Evolutionary conservation across 352 stramenopile species (phyloP), one percentile per base, ranked within the genome.

Genomic region (Pythium guiyangense): DNA sequence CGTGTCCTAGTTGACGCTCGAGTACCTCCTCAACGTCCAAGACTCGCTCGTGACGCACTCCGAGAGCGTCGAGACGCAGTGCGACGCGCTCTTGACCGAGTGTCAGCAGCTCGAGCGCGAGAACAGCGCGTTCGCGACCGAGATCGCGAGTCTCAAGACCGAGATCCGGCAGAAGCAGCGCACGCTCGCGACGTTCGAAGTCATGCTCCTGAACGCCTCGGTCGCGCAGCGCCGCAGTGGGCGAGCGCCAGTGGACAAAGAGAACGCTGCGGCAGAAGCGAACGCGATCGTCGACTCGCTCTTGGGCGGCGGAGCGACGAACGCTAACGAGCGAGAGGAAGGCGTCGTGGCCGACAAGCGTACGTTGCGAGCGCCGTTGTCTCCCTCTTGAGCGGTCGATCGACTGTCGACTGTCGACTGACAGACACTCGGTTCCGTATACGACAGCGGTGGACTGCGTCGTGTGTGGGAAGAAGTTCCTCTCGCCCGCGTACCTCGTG

Each of bases 1-100:
- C 42, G 29, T 57, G 29, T 34, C n/a, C 6, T 51, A 93, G 84
- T 52, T 94, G 52, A 91, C 82, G 15, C 64, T 94, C 42, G 84
- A 94, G 64, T 92, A 94, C 54, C 43, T 94, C 8, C 68, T 94
- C 49, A 86, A 90, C 53, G 81, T 94, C 0, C 84, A 94, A 75
- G 81, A 92, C 43, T 94, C 81, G 34, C 71, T 94, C 4, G 76
- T 87, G 0, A 66, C 63, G 6, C 84, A 94, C 55, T 78, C 78
- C 1, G 71, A 88, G 22, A 71, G 66, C 22, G 54, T 91, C 3
- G 81, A 94, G 49, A 77, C 69, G 4, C 84, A 94, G 57, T 92
- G 84, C 35, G 76, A 84, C 18, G 63, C 77, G 52, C 63, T 90
- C 11, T 51, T 80, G 29, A 59, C 66, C 17, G 81, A 94, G 31